Conservation (phyloP, 1,139 yeast genomes). For the Hansenula lynferdii region DNA sequence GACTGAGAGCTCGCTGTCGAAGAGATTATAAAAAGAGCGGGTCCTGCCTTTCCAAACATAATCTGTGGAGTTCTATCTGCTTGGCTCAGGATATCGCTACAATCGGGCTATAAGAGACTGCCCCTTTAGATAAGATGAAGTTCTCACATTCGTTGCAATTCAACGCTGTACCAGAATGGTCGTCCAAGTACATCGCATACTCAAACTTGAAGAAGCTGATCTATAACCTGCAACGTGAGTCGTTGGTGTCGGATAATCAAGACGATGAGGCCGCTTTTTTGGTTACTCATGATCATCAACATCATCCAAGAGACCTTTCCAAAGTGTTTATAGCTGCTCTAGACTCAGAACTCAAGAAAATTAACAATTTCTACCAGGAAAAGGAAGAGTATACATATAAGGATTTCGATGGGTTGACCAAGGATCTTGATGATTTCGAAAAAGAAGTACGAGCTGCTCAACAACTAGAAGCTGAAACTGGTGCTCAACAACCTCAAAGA, state of each 20-base stretch:
- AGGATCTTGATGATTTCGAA: constrained; percentile 34
- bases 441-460: constrained; percentile 12
- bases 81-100: too few relatives aligned
- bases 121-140: constrained; percentile 57
- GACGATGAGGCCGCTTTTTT: constrained; percentile 21
- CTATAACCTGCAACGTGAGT: constrained; percentile 60
- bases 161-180: constrained; percentile 79
- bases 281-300: constrained; percentile 14
- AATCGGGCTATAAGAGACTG: too few relatives aligned
- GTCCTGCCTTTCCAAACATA: too few relatives aligned
- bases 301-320: constrained; percentile 15
- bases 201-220: constrained; percentile 63
- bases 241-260: constrained; percentile 27
- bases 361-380: constrained; percentile 52
- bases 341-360: constrained; percentile 44
- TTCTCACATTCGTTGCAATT: constrained; percentile 72
- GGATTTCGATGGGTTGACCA: constrained; percentile 43
- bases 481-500: background rate
- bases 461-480: background rate
- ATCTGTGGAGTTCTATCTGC: too few relatives aligned
- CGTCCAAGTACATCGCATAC: constrained; percentile 68
- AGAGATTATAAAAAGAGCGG: too few relatives aligned
- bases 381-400: constrained; percentile 50
- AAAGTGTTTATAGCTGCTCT: constrained; percentile 26
- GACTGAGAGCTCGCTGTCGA: too few relatives aligned